These are phyloP conservation scores for Rosa persica DNA, from an alignment of 306 rosid genomes.

Conservation along the genomic window DNA sequence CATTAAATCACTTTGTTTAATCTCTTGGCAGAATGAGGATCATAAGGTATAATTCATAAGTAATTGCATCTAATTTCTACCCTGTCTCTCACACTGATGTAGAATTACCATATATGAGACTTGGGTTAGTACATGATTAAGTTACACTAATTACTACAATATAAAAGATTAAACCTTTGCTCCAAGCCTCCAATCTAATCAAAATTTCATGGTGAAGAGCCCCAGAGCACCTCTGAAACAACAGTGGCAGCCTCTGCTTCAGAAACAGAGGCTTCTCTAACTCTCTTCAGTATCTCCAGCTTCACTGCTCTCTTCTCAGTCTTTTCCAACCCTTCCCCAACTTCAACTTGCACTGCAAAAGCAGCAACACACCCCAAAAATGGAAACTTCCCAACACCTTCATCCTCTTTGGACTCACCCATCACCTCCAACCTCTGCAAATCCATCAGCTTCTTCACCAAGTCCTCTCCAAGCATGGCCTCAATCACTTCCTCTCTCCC, in stretches of 20 bases:
- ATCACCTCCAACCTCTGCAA: slow-evolving; percentile 42
- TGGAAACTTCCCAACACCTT: slow-evolving; percentile 14
- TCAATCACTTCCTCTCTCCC: slow-evolving; percentile 63
- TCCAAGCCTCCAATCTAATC: neutral
- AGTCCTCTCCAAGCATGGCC: slow-evolving; percentile 34
- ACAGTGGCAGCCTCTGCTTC: slow-evolving; percentile 54
- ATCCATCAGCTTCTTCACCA: slow-evolving; percentile 51
- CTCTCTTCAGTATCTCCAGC: slow-evolving; percentile 44
- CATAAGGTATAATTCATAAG: neutral
- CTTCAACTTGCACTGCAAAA: slow-evolving; percentile 54
- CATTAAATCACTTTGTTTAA: neutral
- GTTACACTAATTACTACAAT: neutral
- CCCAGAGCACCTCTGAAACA: slow-evolving; percentile 61
- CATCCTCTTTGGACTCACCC: neutral
- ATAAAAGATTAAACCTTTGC: neutral
- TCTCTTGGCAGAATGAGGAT: neutral
- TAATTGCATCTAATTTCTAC: neutral
- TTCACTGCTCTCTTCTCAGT: slow-evolving; percentile 54
- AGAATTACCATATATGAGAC: neutral
- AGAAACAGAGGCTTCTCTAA: slow-evolving; percentile 49
- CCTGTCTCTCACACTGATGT: neutral
- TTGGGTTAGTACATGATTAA: slow-evolving; percentile 5
- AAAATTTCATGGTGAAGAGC: slow-evolving; percentile 46
- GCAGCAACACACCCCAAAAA: slow-evolving; percentile 51
- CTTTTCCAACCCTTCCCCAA: slow-evolving; percentile 55